Conservation (phyloP, 139 green algal species). For the Zygnema cylindricum region DNA sequence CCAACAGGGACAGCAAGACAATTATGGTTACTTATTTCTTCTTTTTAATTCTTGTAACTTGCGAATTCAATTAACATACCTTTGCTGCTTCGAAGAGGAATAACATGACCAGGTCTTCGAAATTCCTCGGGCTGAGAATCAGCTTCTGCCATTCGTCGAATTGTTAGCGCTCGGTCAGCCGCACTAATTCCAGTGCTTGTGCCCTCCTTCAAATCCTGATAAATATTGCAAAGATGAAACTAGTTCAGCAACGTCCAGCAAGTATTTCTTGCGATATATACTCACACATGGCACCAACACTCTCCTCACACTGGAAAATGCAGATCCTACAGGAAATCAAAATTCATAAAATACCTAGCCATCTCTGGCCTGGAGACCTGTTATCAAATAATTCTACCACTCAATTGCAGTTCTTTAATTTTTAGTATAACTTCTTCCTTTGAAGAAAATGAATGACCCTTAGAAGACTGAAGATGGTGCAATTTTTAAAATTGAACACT, state of each 20-base stretch:
- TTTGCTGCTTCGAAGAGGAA: slow-evolving; percentile 81
- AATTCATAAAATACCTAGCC: background rate
- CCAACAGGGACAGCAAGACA: too few relatives aligned
- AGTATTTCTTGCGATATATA: background rate
- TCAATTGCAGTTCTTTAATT: too few relatives aligned
- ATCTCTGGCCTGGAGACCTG: too few relatives aligned
- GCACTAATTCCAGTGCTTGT: slow-evolving; percentile 95
- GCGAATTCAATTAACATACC: too few relatives aligned
- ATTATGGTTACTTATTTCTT: too few relatives aligned
- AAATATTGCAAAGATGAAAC: background rate
- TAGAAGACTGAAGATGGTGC: too few relatives aligned
- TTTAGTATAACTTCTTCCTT: too few relatives aligned
- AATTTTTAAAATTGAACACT: too few relatives aligned
- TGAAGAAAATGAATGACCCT: too few relatives aligned
- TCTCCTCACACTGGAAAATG: background rate
- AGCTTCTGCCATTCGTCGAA: slow-evolving; percentile 80
- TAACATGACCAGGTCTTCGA: slow-evolving; percentile 94
- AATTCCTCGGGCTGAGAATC: slow-evolving; percentile 72
- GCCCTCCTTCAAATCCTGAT: slow-evolving; percentile 64
- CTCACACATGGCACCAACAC: background rate
- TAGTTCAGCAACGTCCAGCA: background rate
- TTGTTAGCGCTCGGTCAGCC: slow-evolving; percentile 84
- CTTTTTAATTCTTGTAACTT: too few relatives aligned
- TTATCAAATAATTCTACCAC: too few relatives aligned
- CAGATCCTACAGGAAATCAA: background rate